phyloP scores from a whole-genome alignment of 2,329 filamentous ascomycete genomes.

The Rhynchosporium secalis region DNA sequence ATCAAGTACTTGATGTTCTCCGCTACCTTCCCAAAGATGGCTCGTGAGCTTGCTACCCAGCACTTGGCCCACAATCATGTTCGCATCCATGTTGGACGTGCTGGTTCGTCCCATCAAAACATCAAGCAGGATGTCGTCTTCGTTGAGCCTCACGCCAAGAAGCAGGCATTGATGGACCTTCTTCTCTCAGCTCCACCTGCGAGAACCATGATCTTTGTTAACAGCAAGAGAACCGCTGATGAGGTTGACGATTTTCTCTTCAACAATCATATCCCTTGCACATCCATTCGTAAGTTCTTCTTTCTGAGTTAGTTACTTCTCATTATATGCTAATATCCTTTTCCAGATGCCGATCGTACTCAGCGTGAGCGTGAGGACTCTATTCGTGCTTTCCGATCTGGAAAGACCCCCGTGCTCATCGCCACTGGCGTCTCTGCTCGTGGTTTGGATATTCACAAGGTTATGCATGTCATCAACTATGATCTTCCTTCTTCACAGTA shows the following conservation, averaged over 20 bases:
- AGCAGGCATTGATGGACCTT: constrained; percentile 68
- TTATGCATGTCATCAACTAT: constrained; percentile 91
- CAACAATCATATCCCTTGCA: constrained; percentile 76
- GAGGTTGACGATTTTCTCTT: constrained; percentile 85
- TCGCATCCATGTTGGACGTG: constrained; percentile 82
- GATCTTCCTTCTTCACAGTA: constrained; percentile 74
- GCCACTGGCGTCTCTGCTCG: constrained; percentile 85
- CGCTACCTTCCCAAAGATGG: constrained; percentile 83
- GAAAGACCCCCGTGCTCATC: constrained; percentile 75
- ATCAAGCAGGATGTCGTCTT: constrained; percentile 77
- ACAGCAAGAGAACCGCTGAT: constrained; percentile 75
- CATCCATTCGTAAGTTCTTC: constrained; percentile 71
- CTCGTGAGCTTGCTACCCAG: constrained; percentile 73
- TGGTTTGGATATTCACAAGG: constrained; percentile 83
- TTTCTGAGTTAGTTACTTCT: no score
- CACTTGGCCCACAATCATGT: constrained; percentile 74
- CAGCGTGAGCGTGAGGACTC: constrained; percentile 92
- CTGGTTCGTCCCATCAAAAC: constrained; percentile 79
- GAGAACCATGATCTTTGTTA: constrained; percentile 88
- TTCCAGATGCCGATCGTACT: constrained; percentile 63
- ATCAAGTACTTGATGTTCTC: constrained; percentile 82
- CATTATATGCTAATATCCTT: not conserved
- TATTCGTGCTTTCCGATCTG: constrained; percentile 79
- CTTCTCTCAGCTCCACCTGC: constrained; percentile 68
- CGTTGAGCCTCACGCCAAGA: constrained; percentile 67